These are phyloP conservation scores for Viola pubescens DNA, from an alignment of 441 rosid species.

Conservation along the genomic window DNA sequence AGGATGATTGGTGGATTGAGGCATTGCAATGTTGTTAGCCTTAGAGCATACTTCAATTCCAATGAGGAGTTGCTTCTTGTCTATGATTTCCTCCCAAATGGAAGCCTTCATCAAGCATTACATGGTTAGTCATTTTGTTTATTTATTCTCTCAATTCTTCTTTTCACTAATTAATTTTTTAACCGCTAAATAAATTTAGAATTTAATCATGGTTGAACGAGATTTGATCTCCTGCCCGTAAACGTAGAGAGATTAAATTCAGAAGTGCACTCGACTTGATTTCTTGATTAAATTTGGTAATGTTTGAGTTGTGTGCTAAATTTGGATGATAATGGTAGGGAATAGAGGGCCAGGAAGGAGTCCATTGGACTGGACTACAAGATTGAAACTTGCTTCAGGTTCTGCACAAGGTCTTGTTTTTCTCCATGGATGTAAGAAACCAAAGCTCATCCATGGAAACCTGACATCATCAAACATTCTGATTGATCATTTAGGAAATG, in stretches of 20 bases:
- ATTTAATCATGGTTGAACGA: too few relatives aligned
- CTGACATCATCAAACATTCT: conserved; percentile 42
- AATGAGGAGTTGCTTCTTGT: conserved; percentile 41
- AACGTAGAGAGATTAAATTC: too few relatives aligned
- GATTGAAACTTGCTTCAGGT: conserved; percentile 38
- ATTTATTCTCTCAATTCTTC: not conserved
- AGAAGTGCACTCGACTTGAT: too few relatives aligned
- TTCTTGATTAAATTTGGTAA: too few relatives aligned
- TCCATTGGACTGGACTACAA: conserved; percentile 32
- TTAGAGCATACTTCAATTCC: conserved; percentile 34
- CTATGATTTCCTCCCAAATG: conserved; percentile 31
- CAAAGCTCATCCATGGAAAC: conserved; percentile 40
- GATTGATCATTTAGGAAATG: conserved; percentile 26
- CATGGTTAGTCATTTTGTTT: conserved; percentile 25
- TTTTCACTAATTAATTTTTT: not conserved
- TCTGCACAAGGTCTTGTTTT: conserved; percentile 40
- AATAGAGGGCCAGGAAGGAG: conserved; percentile 47
- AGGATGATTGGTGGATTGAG: conserved; percentile 33
- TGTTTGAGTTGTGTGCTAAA: too few relatives aligned
- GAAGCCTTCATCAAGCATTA: conserved; percentile 41
- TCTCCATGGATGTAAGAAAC: conserved; percentile 30
- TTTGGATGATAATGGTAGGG: conserved; percentile 15
- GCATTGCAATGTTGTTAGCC: conserved; percentile 34
- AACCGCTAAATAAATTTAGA: too few relatives aligned
- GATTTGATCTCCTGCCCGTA: too few relatives aligned